These are phyloP conservation scores for Ogataea thermomethanolica DNA, from an alignment of 805 yeast genomes.

Conservation along the genomic window DNA sequence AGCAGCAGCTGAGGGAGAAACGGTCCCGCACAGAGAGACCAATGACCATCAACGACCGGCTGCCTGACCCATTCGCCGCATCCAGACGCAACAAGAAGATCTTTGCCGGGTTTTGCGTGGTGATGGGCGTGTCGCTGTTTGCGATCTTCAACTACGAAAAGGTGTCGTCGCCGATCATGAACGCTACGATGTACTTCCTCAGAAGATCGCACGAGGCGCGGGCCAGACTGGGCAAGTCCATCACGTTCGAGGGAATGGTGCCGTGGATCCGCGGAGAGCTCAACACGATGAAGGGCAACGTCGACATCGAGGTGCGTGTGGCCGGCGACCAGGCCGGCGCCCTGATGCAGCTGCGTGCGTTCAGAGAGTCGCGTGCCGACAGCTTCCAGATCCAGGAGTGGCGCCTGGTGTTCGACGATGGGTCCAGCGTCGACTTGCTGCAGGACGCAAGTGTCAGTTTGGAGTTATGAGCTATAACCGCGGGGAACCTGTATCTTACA, in stretches of 20 bases:
- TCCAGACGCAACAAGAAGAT: conserved; percentile 48
- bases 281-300: conserved; percentile 77
- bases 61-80: conserved; percentile 75
- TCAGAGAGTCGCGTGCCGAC: conserved; percentile 54
- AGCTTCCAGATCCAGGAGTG: conserved; percentile 61
- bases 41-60: conserved; percentile 68
- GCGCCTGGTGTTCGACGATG: conserved; percentile 51
- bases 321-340: conserved; percentile 58
- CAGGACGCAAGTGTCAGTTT: conserved; percentile 41
- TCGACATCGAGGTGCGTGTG: conserved; percentile 69
- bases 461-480: conserved; percentile 11
- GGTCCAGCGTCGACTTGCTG: conserved; percentile 41
- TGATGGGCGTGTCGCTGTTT: conserved; percentile 52
- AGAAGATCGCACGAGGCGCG: conserved; percentile 70
- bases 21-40: conserved; percentile 30
- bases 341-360: conserved; percentile 66
- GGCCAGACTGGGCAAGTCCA: conserved; percentile 66
- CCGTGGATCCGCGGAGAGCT: conserved; percentile 91
- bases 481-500: conserved; percentile 11
- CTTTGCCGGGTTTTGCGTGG: conserved; percentile 50
- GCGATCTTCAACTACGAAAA: conserved; percentile 92
- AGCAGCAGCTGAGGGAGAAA: conserved; percentile 24
- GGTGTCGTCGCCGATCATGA: conserved; percentile 81
- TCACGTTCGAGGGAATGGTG: conserved; percentile 65
- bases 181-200: conserved; percentile 80